Percentiles rank a stretch among this genome's conserved stretches.
These are phyloP conservation scores for Cryptococcus deneoformans DNA, from an alignment of 1,284 basidiomycete genomes.

Conservation along the genomic window DNA sequence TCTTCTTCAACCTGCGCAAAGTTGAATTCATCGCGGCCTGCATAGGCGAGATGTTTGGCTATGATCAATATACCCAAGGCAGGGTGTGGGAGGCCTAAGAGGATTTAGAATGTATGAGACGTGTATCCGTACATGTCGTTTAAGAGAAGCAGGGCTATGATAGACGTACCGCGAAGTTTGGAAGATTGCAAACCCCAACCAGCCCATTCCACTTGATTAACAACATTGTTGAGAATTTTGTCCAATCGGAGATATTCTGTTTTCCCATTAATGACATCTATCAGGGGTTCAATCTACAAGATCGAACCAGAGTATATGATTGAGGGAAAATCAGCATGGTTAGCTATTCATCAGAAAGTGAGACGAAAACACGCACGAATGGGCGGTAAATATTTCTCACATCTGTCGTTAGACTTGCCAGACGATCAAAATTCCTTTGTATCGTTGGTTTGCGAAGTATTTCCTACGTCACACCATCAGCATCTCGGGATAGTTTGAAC, in stretches of 20 bases:
- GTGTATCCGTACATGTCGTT: not conserved
- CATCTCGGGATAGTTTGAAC: no score
- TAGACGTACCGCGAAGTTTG: slow-evolving; percentile 25
- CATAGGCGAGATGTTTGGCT: slow-evolving; percentile 67
- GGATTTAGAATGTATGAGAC: not conserved
- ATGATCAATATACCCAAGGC: slow-evolving; percentile 46
- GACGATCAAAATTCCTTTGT: slow-evolving; percentile 50
- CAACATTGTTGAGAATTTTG: slow-evolving; percentile 16
- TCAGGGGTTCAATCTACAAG: slow-evolving; percentile 31
- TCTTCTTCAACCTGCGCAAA: slow-evolving; percentile 49
- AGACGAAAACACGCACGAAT: slow-evolving; percentile 56
- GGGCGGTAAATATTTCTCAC: slow-evolving; percentile 62
- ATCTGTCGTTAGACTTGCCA: slow-evolving; percentile 66
- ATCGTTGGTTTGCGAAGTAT: slow-evolving; percentile 7
- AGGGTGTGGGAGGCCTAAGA: slow-evolving; percentile 42
- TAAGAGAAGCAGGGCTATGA: not conserved
- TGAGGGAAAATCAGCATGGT: not conserved
- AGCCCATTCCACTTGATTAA: slow-evolving; percentile 36
- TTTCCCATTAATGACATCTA: slow-evolving; percentile 17
- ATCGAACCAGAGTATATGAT: not conserved
- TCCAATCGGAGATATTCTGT: slow-evolving; percentile 10
- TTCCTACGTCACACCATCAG: no score
- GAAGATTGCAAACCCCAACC: slow-evolving; percentile 34
- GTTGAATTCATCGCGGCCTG: slow-evolving; percentile 60
- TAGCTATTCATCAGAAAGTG: not conserved